A percentile compares a stretch with the other conserved stretches of the same genome.
Conservation (phyloP, 2,329 filamentous ascomycete genomes). For the Cladosporium sp. region DNA sequence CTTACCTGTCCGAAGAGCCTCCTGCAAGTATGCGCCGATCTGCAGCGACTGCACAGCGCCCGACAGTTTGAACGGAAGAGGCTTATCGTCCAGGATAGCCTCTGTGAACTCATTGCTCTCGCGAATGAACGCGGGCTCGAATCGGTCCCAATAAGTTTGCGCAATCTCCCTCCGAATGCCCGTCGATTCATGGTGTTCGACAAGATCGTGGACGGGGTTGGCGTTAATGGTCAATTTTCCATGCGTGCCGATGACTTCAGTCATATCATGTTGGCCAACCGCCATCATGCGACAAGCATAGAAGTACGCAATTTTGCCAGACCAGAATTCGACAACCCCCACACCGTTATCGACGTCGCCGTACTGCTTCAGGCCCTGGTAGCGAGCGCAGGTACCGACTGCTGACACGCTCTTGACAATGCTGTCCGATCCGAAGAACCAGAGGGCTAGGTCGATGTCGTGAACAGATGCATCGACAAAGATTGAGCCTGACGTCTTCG, state of each 20-base stretch:
- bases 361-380: slow-evolving; percentile 54
- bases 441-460: slow-evolving; percentile 63
- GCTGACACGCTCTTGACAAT: slow-evolving; percentile 54
- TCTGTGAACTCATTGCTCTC: slow-evolving; percentile 62
- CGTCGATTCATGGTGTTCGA: slow-evolving; percentile 51
- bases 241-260: slow-evolving; percentile 63
- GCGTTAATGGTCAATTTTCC: slow-evolving; percentile 61
- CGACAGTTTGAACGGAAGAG: slow-evolving; percentile 53
- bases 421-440: slow-evolving; percentile 57
- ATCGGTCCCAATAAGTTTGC: slow-evolving; percentile 58
- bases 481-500: slow-evolving; percentile 62
- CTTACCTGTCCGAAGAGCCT: slow-evolving; percentile 40
- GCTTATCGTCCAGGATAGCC: slow-evolving; percentile 52
- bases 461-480: slow-evolving; percentile 70
- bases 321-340: slow-evolving; percentile 62
- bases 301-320: slow-evolving; percentile 60
- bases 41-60: slow-evolving; percentile 57
- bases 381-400: slow-evolving; percentile 55
- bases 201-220: slow-evolving; percentile 52
- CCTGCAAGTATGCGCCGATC: slow-evolving; percentile 53
- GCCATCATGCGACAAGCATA: slow-evolving; percentile 65
- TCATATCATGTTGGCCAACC: slow-evolving; percentile 62
- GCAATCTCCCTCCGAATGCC: slow-evolving; percentile 59
- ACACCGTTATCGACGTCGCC: slow-evolving; percentile 61
- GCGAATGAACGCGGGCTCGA: slow-evolving; percentile 59